Percentiles rank a stretch among this genome's conserved stretches.
phyloP scores from a whole-genome alignment of 2,329 filamentous ascomycete genomes.

The Sphaerulina populicola region DNA sequence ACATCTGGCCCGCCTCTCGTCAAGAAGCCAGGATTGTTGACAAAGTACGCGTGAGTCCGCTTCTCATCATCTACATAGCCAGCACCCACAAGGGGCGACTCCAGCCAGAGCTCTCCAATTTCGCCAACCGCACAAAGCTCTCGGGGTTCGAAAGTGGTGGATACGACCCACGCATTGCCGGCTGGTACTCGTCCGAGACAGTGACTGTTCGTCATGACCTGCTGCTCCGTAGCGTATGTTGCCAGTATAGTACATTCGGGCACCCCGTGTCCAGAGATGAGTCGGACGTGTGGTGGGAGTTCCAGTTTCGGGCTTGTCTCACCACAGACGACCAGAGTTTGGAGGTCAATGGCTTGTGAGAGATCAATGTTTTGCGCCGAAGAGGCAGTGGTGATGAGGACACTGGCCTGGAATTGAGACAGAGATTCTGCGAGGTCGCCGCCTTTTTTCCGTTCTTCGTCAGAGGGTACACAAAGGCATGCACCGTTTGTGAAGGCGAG shows the following conservation, averaged over 20 bases:
- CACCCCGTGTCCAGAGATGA: constrained; percentile 40
- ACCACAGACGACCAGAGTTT: constrained; percentile 24
- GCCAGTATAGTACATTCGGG: constrained; percentile 29
- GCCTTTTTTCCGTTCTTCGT: constrained; percentile 45
- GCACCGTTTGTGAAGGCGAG: constrained; percentile 15
- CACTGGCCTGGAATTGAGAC: constrained; percentile 31
- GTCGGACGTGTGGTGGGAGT: constrained; percentile 34
- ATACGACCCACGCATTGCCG: constrained; percentile 27
- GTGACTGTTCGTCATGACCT: constrained; percentile 25
- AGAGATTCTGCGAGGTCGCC: constrained; percentile 44
- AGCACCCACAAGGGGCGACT: constrained; percentile 41
- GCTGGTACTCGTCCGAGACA: constrained; percentile 21
- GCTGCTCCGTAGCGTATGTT: not conserved
- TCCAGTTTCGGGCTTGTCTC: constrained; percentile 34
- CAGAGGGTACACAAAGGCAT: constrained; percentile 13
- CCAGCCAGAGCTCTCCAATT: constrained; percentile 43
- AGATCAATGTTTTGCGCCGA: constrained; percentile 34
- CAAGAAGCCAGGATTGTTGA: constrained; percentile 26
- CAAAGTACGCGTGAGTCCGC: constrained; percentile 30
- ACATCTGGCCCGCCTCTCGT: not conserved
- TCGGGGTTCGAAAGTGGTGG: constrained; percentile 23
- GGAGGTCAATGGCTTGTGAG: constrained; percentile 4
- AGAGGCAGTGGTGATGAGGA: constrained; percentile 51
- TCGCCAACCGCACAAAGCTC: constrained; percentile 37
- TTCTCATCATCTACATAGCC: constrained; percentile 36